These are phyloP conservation scores for Ascochyta lentis DNA, from an alignment of 2,329 filamentous ascomycete genomes.

Conservation along the genomic window DNA sequence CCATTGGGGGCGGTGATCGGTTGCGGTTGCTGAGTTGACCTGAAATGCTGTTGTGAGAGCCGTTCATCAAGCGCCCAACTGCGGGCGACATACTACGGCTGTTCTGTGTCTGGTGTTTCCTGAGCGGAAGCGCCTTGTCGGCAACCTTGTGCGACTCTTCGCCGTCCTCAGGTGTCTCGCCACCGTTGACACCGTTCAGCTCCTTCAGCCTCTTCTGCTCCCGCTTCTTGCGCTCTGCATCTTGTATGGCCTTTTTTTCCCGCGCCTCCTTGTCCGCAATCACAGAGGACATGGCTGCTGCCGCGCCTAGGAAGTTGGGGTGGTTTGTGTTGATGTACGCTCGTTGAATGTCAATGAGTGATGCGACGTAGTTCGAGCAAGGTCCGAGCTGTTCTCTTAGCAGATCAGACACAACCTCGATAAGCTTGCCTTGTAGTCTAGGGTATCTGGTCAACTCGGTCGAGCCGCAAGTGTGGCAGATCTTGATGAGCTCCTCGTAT, in stretches of 20 bases:
- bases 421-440: conserved; percentile 91
- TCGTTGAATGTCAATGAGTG: conserved; percentile 93
- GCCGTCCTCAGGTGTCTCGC: conserved; percentile 71
- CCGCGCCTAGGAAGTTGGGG: conserved; percentile 95
- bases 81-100: conserved; percentile 84
- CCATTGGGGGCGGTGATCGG: conserved; percentile 65
- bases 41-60: conserved; percentile 61
- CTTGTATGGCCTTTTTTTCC: conserved; percentile 78
- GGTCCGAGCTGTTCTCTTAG: conserved; percentile 91
- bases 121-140: conserved; percentile 64
- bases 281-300: conserved; percentile 96
- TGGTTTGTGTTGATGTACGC: conserved; percentile 99
- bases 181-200: conserved; percentile 64
- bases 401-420: conserved; percentile 96
- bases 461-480: conserved; percentile 97
- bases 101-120: conserved; percentile 67
- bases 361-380: conserved; percentile 89
- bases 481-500: conserved; percentile 99
- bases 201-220: conserved; percentile 86
- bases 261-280: conserved; percentile 94
- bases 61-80: conserved; percentile 70
- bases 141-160: conserved; percentile 61
- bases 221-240: conserved; percentile 86
- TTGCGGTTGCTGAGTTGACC: conserved; percentile 70
- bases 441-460: conserved; percentile 92